Evolutionary conservation across 148 eudicot species (phyloP).

Genomic region (Hydrangea macrophylla): DNA sequence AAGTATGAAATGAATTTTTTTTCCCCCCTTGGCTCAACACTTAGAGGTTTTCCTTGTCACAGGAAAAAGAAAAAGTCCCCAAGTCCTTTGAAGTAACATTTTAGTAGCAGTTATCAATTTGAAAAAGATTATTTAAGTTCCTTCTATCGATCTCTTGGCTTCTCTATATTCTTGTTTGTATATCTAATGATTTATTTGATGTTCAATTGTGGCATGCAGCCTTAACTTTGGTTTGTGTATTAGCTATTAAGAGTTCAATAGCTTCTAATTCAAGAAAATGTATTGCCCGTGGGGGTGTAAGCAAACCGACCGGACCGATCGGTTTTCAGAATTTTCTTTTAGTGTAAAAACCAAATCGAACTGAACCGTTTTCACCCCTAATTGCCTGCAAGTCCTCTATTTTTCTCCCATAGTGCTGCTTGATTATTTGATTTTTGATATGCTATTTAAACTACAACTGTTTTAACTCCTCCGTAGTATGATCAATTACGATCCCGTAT

Average conservation of each 20-base stretch:
- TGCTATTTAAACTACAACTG: neutral
- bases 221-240: neutral
- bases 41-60: too few relatives aligned
- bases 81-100: too few relatives aligned
- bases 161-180: neutral
- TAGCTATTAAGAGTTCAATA: neutral
- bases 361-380: too few relatives aligned
- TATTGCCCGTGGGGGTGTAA: neutral
- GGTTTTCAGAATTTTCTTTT: too few relatives aligned
- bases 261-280: neutral
- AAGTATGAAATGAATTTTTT: too few relatives aligned
- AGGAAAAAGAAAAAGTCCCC: too few relatives aligned
- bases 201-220: neutral
- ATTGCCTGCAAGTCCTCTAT: neutral
- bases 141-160: neutral
- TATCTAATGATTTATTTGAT: neutral
- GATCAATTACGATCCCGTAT: too few relatives aligned
- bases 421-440: neutral
- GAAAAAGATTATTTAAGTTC: too few relatives aligned
- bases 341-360: too few relatives aligned
- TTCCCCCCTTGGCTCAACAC: too few relatives aligned
- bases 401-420: neutral
- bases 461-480: neutral
- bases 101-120: too few relatives aligned
- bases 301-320: too few relatives aligned